Evolutionary conservation across 2,329 filamentous ascomycete species (phyloP).

Genomic region (Pseudophaeomoniella oleicola): DNA sequence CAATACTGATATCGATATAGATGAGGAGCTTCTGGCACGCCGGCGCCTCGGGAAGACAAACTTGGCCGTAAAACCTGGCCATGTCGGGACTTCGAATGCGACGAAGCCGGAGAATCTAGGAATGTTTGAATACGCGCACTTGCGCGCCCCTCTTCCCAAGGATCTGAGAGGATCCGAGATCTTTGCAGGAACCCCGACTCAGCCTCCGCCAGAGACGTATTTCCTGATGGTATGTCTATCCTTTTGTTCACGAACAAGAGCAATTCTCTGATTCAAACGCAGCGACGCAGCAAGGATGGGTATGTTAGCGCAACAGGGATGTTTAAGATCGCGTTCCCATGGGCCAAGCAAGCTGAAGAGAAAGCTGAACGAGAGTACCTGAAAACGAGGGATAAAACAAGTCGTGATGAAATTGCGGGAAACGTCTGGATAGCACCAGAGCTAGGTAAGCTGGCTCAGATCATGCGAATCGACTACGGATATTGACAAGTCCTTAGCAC

Average conservation of each 20-base stretch:
- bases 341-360: constrained; percentile 47
- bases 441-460: constrained; percentile 33
- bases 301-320: constrained; percentile 53
- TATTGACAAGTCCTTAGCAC: constrained; percentile 37
- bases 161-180: constrained; percentile 80
- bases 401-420: constrained; percentile 81
- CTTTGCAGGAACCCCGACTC: constrained; percentile 57
- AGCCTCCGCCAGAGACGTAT: constrained; percentile 66
- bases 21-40: constrained; percentile 61
- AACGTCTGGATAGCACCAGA: constrained; percentile 91
- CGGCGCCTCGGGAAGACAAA: constrained; percentile 88
- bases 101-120: constrained; percentile 61
- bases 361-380: constrained; percentile 54
- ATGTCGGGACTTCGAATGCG: constrained; percentile 55
- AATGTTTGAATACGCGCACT: constrained; percentile 88
- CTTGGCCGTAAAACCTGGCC: constrained; percentile 66
- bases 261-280: constrained; percentile 6
- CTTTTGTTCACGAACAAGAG: neutral
- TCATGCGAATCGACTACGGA: constrained; percentile 1
- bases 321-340: constrained; percentile 56
- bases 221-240: constrained; percentile 63
- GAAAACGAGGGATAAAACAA: constrained; percentile 61
- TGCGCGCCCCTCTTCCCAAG: constrained; percentile 82
- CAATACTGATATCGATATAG: constrained; percentile 25
- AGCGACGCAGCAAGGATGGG: constrained; percentile 51